phyloP scores from a whole-genome alignment of 140 eudicot genomes.

The Flaveria floridana region DNA sequence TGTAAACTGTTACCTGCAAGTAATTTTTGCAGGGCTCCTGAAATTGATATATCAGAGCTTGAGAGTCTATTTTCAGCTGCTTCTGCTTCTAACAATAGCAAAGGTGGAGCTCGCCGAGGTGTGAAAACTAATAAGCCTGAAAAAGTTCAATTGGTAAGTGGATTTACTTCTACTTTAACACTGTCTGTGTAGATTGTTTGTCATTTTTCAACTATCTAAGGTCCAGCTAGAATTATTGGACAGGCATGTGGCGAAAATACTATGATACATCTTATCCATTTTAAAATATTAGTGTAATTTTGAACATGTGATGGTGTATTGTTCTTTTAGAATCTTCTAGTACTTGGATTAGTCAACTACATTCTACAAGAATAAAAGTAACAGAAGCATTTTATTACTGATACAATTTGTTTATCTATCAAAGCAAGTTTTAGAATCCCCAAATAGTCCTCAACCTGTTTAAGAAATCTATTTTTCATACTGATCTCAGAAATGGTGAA shows the following conservation, averaged over 20 bases:
- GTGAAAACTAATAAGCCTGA: slow-evolving; percentile 76
- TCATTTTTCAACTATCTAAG: background rate
- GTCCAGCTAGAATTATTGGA: slow-evolving; percentile 17
- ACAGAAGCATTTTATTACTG: background rate
- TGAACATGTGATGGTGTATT: background rate
- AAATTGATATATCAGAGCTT: slow-evolving; percentile 91
- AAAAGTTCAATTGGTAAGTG: slow-evolving; percentile 85
- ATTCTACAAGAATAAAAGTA: background rate
- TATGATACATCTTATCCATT: slow-evolving; percentile 5
- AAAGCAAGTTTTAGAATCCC: background rate
- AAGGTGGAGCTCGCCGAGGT: slow-evolving; percentile 66
- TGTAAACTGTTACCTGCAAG: slow-evolving; percentile 22
- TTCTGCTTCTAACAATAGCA: slow-evolving; percentile 63
- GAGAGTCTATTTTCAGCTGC: slow-evolving; percentile 80
- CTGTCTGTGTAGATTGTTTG: slow-evolving; percentile 19
- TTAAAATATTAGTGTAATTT: background rate
- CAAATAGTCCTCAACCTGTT: background rate
- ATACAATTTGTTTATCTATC: background rate
- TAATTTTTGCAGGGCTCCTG: slow-evolving; percentile 71
- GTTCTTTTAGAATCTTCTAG: background rate
- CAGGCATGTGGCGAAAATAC: background rate
- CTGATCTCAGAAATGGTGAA: background rate
- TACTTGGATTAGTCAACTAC: background rate
- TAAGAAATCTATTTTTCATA: background rate
- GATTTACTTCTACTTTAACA: slow-evolving; percentile 24